Evolutionary conservation across 345 rosid genomes (phyloP).

Genomic region (Populus alba): DNA sequence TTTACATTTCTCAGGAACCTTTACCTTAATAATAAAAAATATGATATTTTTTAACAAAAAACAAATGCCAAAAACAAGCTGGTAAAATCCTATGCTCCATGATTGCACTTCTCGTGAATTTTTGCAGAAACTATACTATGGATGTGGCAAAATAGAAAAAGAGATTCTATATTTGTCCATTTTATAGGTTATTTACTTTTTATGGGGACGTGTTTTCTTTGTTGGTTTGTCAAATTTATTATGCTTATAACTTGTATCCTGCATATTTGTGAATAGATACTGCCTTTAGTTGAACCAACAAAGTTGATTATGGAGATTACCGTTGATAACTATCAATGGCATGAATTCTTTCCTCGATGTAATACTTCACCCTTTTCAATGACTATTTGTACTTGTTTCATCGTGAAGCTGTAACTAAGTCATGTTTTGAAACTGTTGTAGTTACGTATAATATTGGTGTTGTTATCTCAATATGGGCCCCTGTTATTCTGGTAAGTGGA

Average conservation of each 20-base stretch:
- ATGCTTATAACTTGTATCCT: background rate
- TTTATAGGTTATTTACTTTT: background rate
- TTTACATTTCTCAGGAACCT: too few species aligned
- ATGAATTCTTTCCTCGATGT: conserved; percentile 86
- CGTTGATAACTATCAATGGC: conserved; percentile 69
- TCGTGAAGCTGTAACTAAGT: conserved; percentile 21
- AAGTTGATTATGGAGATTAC: conserved; percentile 67
- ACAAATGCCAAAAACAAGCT: background rate
- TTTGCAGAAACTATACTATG: background rate
- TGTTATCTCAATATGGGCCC: conserved; percentile 91
- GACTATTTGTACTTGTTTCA: background rate
- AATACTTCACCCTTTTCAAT: conserved; percentile 12
- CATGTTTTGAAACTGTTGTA: conserved; percentile 35
- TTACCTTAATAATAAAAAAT: too few species aligned
- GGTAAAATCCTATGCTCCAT: background rate
- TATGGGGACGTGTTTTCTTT: conserved; percentile 1
- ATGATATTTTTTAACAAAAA: background rate
- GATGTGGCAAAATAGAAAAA: background rate
- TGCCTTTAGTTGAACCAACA: conserved; percentile 81
- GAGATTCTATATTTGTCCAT: background rate
- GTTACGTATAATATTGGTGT: conserved; percentile 78
- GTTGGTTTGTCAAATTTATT: background rate
- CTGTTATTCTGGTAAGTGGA: conserved; percentile 73
- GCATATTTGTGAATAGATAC: conserved; percentile 50
- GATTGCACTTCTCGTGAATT: background rate